Evolutionary conservation across 1,139 yeast species (phyloP), one percentile per base, ranked within the genome.

Genomic region (Arxiozyma heterogenica): DNA sequence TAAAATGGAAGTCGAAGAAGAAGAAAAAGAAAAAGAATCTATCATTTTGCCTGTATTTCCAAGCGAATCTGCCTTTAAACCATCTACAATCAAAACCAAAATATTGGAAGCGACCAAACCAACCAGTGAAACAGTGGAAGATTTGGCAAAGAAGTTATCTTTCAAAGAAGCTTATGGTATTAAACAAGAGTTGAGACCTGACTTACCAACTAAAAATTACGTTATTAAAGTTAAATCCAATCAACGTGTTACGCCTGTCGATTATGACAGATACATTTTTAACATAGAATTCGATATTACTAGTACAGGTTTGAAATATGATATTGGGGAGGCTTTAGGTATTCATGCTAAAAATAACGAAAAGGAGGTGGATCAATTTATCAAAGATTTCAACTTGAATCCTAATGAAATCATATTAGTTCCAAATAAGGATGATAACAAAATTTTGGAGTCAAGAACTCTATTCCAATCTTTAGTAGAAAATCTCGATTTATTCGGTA

Each of bases 291-390:
- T 93, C 63, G 98, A 93, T 69, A 80, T 84, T 64, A 73, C 91
- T 51, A 95, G 95, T 52, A 90, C 98, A 46, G 97, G 95, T 34
- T 78, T 93, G 69, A 88, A 82, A 53, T 93, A 93, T 69, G 94
- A 84, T 59, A 87, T 93, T 67, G 98, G 98, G 69, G 98, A 93
- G 75, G 96, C 98, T 9, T 80, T 93, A 58, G 98, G 98, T 66
- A 82, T 93, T 57, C 98, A 93, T 66, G 97, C 95, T 49, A 84
- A 94, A 67, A 93, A 93, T 74, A 79, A 82, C 60, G 70, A 77
- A 42, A 78, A 74, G 41, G 78, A 75, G 51, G 96, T 90, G 51
- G 80, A 76, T 54, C 78, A 77, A 58, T 93, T 93, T 71, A 77
- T 93, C 62, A 64, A 76, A 39, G 79, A 76, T 67, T 93, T 90